Conservation (phyloP, 1,139 yeast species). For the Saccharomyces hybrid region DNA sequence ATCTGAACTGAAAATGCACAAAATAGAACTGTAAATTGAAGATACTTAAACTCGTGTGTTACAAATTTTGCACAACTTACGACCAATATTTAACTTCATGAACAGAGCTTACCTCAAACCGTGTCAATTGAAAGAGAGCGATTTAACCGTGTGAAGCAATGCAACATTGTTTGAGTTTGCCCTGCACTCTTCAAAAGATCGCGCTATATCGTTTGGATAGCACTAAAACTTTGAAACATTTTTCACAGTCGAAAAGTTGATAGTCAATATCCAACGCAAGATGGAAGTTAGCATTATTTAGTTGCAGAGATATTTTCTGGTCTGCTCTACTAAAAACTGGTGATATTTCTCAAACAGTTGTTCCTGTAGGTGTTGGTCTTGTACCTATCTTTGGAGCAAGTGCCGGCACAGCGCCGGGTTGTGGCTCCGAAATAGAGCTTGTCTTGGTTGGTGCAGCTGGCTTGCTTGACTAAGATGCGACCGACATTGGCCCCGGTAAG, state of each 20-base stretch:
- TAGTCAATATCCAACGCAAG: not conserved
- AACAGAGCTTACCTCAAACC: too few species aligned
- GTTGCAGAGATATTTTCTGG: too few species aligned
- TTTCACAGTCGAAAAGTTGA: not conserved
- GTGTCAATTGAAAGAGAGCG: too few species aligned
- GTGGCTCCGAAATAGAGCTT: not conserved
- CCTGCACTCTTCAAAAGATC: not conserved
- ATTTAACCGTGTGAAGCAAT: too few species aligned
- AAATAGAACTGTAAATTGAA: too few species aligned
- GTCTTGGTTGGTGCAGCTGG: not conserved
- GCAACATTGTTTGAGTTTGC: not conserved
- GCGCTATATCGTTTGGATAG: not conserved
- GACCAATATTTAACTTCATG: too few species aligned
- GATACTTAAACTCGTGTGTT: too few species aligned
- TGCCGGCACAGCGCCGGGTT: conserved; percentile 13
- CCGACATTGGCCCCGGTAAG: conserved; percentile 1
- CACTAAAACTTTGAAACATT: not conserved
- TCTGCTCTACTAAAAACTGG: not conserved
- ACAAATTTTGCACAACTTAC: too few species aligned
- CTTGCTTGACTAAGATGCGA: conserved; percentile 1
- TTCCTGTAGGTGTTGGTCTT: conserved; percentile 18
- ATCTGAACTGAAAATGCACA: too few species aligned
- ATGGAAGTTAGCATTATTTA: not conserved
- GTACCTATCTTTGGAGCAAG: conserved; percentile 16
- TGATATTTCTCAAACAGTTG: not conserved